Evolutionary conservation across 768 basidiomycete species (phyloP).

Genomic region (Fomitopsis serialis): DNA sequence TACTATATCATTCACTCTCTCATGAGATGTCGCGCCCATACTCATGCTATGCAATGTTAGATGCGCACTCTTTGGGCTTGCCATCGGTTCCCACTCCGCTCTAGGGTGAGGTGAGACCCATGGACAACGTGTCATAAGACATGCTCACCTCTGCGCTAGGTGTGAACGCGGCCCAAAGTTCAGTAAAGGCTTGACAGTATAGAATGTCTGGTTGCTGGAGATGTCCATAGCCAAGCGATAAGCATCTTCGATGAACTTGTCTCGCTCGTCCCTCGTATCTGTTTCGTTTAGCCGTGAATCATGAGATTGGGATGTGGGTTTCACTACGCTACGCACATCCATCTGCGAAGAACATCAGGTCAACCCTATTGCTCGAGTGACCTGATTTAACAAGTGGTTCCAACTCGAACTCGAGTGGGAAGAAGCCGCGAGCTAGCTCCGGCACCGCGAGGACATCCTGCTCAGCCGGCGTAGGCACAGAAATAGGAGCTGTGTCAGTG

Average conservation of each 20-base stretch:
- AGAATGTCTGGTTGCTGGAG: conserved; percentile 70
- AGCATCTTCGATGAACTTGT: conserved; percentile 65
- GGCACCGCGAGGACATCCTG: background rate
- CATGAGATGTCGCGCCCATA: background rate
- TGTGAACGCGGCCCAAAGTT: conserved; percentile 78
- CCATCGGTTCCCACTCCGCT: conserved; percentile 70
- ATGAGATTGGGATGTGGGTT: background rate
- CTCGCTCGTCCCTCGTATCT: conserved; percentile 55
- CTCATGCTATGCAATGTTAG: background rate
- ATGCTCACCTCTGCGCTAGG: conserved; percentile 61
- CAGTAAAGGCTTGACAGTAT: conserved; percentile 67
- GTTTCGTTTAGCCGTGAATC: background rate
- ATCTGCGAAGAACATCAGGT: conserved; percentile 71
- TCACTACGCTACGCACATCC: conserved; percentile 60
- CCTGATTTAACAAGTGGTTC: conserved; percentile 55
- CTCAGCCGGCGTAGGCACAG: background rate
- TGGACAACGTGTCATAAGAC: background rate
- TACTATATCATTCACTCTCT: background rate
- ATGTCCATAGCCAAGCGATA: conserved; percentile 61
- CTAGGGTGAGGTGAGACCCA: conserved; percentile 26
- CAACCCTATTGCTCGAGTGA: conserved; percentile 55
- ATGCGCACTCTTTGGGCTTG: conserved; percentile 58
- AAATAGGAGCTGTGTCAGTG: background rate
- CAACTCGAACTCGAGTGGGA: conserved; percentile 43
- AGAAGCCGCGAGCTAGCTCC: background rate